A percentile compares a stretch with the other conserved stretches of the same genome.
Evolutionary conservation across 2,329 filamentous ascomycete genomes (phyloP).

Genomic region (Aspergillus cejpii): DNA sequence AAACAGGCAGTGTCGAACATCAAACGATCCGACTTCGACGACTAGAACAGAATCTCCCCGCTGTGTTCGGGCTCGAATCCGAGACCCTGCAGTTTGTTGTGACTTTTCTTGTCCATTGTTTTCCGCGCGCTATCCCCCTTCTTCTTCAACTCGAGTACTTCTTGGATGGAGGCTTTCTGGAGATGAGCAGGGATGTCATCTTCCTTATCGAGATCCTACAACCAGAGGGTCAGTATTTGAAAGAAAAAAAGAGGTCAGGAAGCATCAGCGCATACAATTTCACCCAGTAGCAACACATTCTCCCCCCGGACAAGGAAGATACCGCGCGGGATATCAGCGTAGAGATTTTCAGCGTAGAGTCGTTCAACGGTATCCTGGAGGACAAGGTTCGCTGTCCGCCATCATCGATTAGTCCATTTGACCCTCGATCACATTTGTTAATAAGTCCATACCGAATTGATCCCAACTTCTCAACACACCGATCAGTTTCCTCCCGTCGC

Average conservation of each 20-base stretch:
- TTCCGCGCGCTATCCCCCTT: conserved; percentile 64
- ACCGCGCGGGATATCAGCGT: conserved; percentile 77
- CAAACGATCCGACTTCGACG: background rate
- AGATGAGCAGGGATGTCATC: conserved; percentile 73
- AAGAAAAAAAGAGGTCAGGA: background rate
- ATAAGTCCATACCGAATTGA: conserved; percentile 69
- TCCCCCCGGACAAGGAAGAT: conserved; percentile 91
- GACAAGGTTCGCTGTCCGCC: conserved; percentile 72
- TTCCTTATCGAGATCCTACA: conserved; percentile 83
- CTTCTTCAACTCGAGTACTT: conserved; percentile 67
- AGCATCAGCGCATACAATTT: conserved; percentile 56
- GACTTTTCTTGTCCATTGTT: conserved; percentile 62
- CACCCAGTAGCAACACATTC: conserved; percentile 91
- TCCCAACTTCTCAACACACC: conserved; percentile 94
- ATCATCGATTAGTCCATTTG: background rate
- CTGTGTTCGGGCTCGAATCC: conserved; percentile 85
- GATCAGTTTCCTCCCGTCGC: conserved; percentile 89
- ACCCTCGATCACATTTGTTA: too few species aligned
- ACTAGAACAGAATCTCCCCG: conserved; percentile 65
- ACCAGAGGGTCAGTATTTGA: background rate
- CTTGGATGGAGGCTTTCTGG: conserved; percentile 57
- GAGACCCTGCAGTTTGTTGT: conserved; percentile 64
- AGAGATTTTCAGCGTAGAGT: conserved; percentile 67
- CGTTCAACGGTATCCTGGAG: conserved; percentile 89
- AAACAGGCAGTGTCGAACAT: conserved; percentile 1